Base-by-base conservation (phyloP, 2,329 filamentous ascomycete genomes). In the Talaromyces verruculosus region DNA sequence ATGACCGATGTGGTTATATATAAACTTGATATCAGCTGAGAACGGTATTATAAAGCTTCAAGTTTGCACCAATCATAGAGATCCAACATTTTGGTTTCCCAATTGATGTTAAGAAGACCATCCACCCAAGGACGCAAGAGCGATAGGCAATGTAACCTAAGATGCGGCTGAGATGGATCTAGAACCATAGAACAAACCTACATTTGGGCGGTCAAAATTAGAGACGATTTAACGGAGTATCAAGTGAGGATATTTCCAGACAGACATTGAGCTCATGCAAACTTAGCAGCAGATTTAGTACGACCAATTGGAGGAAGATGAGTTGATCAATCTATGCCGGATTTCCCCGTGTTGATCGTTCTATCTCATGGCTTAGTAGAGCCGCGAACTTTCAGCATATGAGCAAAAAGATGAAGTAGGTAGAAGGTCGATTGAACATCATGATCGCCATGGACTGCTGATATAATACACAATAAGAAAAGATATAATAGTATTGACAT, bases 391-490 rank as follows among this genome's bases (percentile, higher is more conserved):
- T 22, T 11, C 51, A 35, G 8, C 4, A 8, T 10, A 51, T 25
- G 25, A 17, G 25, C n/a, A 2, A 30, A 53, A 15, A 2, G 28
- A 39, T 5, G 13, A 51, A 47, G 33, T 47, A 22, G 25, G 8
- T 30, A 35, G 37, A 57, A 53, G 15, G n/a, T 22, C 47, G 1
- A 47, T 47, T 47, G 35, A 45, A 58, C 47, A 55, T 63, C 45
- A 64, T 62, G 60, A 39, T 57, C 39, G 51, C 49, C 53, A 58
- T 64, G 62, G 25, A 47, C 43, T 45, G 49, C 51, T 63, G 60
- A 58, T 55, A 66, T 60, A 63, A 66, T 66, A 66, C 65, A 66
- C 33, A 47, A 60, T 47, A 63, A 66, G 61, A 63, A 63, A 63
- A 35, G n/a, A 60, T 63, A 60, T 11, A 64, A 60, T 43, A 64